phyloP scores from a whole-genome alignment of 495 filamentous ascomycete species.

The Gamarada debralockiae region DNA sequence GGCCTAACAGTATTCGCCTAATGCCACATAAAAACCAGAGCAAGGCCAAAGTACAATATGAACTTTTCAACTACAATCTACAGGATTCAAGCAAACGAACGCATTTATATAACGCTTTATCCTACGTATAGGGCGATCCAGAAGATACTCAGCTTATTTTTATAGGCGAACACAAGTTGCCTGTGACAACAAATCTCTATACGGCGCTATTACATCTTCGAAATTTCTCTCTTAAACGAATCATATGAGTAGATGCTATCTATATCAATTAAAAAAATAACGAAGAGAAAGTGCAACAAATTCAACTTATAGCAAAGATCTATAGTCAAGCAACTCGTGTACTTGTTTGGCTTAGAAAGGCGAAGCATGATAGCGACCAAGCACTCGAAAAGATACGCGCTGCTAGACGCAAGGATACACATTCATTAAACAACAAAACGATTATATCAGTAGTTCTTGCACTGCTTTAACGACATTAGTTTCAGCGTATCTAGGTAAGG shows the following conservation, averaged over 20 bases:
- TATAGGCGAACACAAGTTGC: slow-evolving; percentile 2
- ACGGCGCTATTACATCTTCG: slow-evolving; percentile 21
- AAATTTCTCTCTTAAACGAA: slow-evolving; percentile 15
- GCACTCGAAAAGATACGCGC: slow-evolving; percentile 16
- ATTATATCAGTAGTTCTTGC: slow-evolving; percentile 7
- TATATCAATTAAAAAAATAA: slow-evolving; percentile 24
- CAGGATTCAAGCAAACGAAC: background rate
- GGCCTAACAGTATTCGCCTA: slow-evolving; percentile 3
- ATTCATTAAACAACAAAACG: background rate
- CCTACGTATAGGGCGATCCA: slow-evolving; percentile 13
- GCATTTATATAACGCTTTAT: too few relatives aligned
- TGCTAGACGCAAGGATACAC: background rate
- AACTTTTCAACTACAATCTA: background rate
- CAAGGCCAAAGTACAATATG: background rate
- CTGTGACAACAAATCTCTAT: slow-evolving; percentile 21
- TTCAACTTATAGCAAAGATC: too few relatives aligned
- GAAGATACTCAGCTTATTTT: slow-evolving; percentile 7
- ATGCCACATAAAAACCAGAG: slow-evolving; percentile 1
- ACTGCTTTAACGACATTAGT: slow-evolving; percentile 25
- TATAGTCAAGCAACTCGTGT: too few relatives aligned
- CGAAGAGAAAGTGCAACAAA: slow-evolving; percentile 19
- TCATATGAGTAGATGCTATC: slow-evolving; percentile 20
- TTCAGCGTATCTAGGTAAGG: slow-evolving; percentile 31
- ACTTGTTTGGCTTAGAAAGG: slow-evolving; percentile 30
- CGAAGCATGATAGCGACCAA: slow-evolving; percentile 14